A percentile compares a stretch with the other conserved stretches of the same genome.
Conservation (phyloP, 2,329 filamentous ascomycete species). For the Alternaria brassicicola region DNA sequence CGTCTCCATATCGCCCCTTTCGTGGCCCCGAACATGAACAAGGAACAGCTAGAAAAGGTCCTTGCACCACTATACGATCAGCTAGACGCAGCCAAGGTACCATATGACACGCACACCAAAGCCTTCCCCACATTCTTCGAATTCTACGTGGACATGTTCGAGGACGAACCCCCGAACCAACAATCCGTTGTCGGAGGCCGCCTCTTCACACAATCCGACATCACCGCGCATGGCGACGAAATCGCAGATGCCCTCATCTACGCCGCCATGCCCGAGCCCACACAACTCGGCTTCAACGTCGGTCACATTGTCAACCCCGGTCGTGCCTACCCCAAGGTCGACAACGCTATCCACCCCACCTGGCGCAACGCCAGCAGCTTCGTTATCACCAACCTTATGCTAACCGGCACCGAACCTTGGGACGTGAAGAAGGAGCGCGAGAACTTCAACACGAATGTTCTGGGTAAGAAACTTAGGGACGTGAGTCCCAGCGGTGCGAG, state of each 20-base stretch:
- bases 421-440: constrained; percentile 36
- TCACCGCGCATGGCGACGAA: constrained; percentile 28
- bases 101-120: constrained; percentile 36
- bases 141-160: constrained; percentile 47
- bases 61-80: constrained; percentile 38
- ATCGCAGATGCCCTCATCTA: constrained; percentile 37
- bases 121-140: constrained; percentile 46
- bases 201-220: constrained; percentile 40
- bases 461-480: constrained; percentile 39
- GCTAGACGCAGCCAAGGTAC: constrained; percentile 39
- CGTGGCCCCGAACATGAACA: constrained; percentile 42
- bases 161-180: constrained; percentile 40
- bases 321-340: constrained; percentile 30
- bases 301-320: constrained; percentile 47
- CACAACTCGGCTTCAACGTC: constrained; percentile 34
- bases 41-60: constrained; percentile 31
- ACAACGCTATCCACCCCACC: constrained; percentile 44
- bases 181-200: constrained; percentile 43
- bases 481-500: constrained; percentile 40
- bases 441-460: constrained; percentile 37
- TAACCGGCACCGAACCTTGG: constrained; percentile 42
- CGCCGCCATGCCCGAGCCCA: constrained; percentile 29
- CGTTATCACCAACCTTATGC: constrained; percentile 42
- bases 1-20: constrained; percentile 43
- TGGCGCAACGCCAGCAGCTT: constrained; percentile 47